Base-by-base conservation (phyloP, 2,329 filamentous ascomycete genomes). In the Penicillium polonicum region DNA sequence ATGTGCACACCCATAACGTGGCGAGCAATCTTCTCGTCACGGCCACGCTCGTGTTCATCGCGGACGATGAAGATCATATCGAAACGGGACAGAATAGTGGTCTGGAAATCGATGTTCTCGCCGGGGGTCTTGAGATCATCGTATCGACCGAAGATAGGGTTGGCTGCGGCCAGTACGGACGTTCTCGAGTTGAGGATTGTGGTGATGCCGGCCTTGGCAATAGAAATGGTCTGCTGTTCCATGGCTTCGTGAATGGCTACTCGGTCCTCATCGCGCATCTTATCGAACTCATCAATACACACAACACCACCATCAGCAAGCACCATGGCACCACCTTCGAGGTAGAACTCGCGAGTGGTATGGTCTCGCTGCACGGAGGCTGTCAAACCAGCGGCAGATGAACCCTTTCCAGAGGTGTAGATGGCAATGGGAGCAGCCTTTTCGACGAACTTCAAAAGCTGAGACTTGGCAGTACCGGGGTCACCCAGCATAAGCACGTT, bases 21-120 rank as follows among this genome's bases (percentile, higher is more conserved):
- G 72, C 88, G 93, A 13, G 94, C 94, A 70, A 99, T 97, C 4
- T 84, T 88, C 79, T 97, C 91, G 71, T 99, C 94, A 69, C 93
- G 90, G 57, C 85, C 88, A 44, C 91, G 85, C 61, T 93, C 91
- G 74, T 99, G 94, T 61, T 96, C 92, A 74, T 99, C 94, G 67
- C 90, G 91, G 61, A 99, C 93, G 65, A 99, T 97, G 80, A 97
- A 99, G 65, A 99, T 97, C 91, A 99, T 97, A 76, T 99, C 94
- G 74, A 99, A 99, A 83, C 94, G 90, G 2, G 93, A 97, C 64
- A 99, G 74, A 69, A 99, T 97, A 4, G 94, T 99, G 0, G 94
- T 99, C 72, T 99, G 94, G 77, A 99, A 99, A 76, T 99, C 94
- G 65, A 99, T 99, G 72, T 99, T 99, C 76, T 99, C 94, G 59